phyloP scores from a whole-genome alignment of 164 flowering plant species.

The Magnolia officinalis region DNA sequence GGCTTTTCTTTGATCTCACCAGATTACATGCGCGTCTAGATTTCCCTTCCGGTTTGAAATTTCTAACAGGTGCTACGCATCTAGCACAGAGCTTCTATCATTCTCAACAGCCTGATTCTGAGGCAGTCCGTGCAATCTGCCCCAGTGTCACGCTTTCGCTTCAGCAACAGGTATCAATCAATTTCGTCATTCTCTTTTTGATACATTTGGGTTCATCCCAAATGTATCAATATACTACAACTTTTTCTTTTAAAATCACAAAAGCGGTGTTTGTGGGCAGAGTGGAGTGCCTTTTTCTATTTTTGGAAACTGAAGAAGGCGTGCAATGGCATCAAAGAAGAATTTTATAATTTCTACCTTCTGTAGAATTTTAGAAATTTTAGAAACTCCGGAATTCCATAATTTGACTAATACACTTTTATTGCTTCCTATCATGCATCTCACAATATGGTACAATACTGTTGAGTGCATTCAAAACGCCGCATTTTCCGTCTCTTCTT shows the following conservation, averaged over 20 bases:
- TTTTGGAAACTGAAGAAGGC: too few relatives aligned
- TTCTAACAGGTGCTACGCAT: slow-evolving; percentile 49
- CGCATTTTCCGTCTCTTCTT: neutral
- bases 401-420: too few relatives aligned
- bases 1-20: slow-evolving; percentile 71
- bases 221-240: too few relatives aligned
- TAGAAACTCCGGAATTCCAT: too few relatives aligned
- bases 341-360: too few relatives aligned
- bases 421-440: too few relatives aligned
- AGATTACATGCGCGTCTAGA: slow-evolving; percentile 58
- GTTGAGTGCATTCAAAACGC: neutral
- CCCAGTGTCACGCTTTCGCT: slow-evolving; percentile 63
- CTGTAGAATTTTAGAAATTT: too few relatives aligned
- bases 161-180: slow-evolving; percentile 78
- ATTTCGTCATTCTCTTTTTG: neutral
- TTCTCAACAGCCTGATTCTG: slow-evolving; percentile 39
- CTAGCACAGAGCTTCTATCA: slow-evolving; percentile 47
- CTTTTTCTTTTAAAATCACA: too few relatives aligned
- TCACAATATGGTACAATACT: too few relatives aligned
- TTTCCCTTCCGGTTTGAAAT: slow-evolving; percentile 64
- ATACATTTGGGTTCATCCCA: neutral
- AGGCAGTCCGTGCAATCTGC: slow-evolving; percentile 48
- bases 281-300: too few relatives aligned
- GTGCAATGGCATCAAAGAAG: too few relatives aligned
- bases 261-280: too few relatives aligned